Conservation (phyloP, 1,139 yeast species). For the Wickerhamiella pararugosa region DNA sequence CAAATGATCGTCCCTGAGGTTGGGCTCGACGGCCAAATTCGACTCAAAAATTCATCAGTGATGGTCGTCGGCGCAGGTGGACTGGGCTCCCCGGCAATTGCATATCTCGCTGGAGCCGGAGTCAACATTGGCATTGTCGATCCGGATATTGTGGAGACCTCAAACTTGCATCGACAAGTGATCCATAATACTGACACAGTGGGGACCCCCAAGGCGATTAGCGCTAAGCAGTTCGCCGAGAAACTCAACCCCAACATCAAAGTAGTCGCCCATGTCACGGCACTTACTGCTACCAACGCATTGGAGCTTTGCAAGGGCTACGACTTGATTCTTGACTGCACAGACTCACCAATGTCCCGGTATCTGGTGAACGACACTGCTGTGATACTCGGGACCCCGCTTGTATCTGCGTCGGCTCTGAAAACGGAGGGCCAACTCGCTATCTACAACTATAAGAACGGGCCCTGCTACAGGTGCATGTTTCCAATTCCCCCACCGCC, state of each 20-base stretch:
- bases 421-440: slow-evolving; percentile 84
- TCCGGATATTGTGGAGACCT: slow-evolving; percentile 65
- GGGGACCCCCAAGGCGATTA: slow-evolving; percentile 61
- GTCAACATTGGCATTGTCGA: slow-evolving; percentile 86
- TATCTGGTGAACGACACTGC: slow-evolving; percentile 80
- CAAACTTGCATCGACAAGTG: slow-evolving; percentile 83
- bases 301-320: slow-evolving; percentile 41
- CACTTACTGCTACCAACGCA: slow-evolving; percentile 44
- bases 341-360: slow-evolving; percentile 82
- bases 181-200: slow-evolving; percentile 53
- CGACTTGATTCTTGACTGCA: slow-evolving; percentile 78
- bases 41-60: slow-evolving; percentile 41
- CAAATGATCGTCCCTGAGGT: slow-evolving; percentile 84
- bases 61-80: slow-evolving; percentile 96
- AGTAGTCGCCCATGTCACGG: slow-evolving; percentile 36
- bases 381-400: slow-evolving; percentile 50
- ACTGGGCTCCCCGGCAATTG: slow-evolving; percentile 80
- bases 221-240: slow-evolving; percentile 43
- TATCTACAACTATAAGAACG: slow-evolving; percentile 50
- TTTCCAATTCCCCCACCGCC: slow-evolving; percentile 88
- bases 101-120: slow-evolving; percentile 80
- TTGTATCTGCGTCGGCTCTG: slow-evolving; percentile 86
- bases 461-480: slow-evolving; percentile 92
- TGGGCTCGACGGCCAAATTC: slow-evolving; percentile 44
- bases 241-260: slow-evolving; percentile 51